Evolutionary conservation across 352 stramenopile genomes (phyloP).

Genomic region (Phytophthora pseudosyringae): DNA sequence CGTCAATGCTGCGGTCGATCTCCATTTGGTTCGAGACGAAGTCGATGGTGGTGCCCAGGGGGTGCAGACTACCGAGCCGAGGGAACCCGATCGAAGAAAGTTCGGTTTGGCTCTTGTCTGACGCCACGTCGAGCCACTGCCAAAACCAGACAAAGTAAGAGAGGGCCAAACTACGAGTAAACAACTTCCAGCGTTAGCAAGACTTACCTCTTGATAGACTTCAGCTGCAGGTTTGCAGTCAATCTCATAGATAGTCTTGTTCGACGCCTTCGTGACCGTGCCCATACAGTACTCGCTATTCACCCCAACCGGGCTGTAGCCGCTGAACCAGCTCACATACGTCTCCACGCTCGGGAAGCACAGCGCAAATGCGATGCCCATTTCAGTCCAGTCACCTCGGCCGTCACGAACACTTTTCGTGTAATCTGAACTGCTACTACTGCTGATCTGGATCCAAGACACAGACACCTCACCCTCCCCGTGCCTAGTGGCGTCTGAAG

Average conservation of each 20-base stretch:
- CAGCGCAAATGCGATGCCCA: conserved; percentile 81
- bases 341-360: conserved; percentile 89
- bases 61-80: conserved; percentile 82
- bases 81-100: conserved; percentile 82
- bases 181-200: background rate
- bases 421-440: conserved; percentile 80
- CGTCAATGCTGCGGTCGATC: conserved; percentile 55
- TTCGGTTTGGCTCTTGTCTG: conserved; percentile 76
- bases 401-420: conserved; percentile 78
- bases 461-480: conserved; percentile 69
- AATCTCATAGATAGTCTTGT: conserved; percentile 89
- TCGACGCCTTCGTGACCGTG: conserved; percentile 84
- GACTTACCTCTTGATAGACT: conserved; percentile 79
- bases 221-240: conserved; percentile 82
- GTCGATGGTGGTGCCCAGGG: conserved; percentile 82
- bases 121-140: conserved; percentile 82
- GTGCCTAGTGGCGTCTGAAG: conserved; percentile 77
- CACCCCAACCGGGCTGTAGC: conserved; percentile 78
- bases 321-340: conserved; percentile 88
- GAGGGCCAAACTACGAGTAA: background rate
- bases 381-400: conserved; percentile 81
- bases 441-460: conserved; percentile 90
- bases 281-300: conserved; percentile 87
- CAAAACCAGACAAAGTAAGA: background rate
- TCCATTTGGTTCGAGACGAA: conserved; percentile 82